Percentiles rank a stretch among this genome's conserved stretches.
These are phyloP conservation scores for Amanita jacksonii DNA, from an alignment of 768 basidiomycete genomes.

Conservation along the genomic window DNA sequence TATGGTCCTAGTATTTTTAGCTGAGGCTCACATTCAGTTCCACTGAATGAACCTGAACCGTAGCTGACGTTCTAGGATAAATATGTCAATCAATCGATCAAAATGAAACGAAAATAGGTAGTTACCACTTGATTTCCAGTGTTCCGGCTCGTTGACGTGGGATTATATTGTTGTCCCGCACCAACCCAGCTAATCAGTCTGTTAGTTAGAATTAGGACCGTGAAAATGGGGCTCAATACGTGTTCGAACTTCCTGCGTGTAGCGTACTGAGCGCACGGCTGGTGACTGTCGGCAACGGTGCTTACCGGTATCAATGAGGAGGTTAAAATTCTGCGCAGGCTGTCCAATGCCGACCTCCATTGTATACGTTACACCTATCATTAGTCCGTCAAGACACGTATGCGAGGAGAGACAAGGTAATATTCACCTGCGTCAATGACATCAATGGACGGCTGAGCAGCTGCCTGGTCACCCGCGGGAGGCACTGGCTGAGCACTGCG, in stretches of 20 bases:
- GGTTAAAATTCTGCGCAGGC: conserved; percentile 37
- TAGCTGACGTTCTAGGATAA: conserved; percentile 37
- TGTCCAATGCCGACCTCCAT: conserved; percentile 41
- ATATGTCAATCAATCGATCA: conserved; percentile 3
- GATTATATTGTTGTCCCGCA: conserved; percentile 35
- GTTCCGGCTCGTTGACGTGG: conserved; percentile 34
- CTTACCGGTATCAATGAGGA: conserved; percentile 51
- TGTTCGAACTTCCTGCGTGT: conserved; percentile 26
- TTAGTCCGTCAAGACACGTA: not conserved
- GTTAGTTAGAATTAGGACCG: too few species aligned
- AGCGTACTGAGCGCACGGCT: not conserved
- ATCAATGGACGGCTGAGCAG: conserved; percentile 32
- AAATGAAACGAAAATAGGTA: conserved; percentile 1
- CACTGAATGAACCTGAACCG: conserved; percentile 44
- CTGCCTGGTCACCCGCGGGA: conserved; percentile 12
- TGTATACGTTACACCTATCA: conserved; percentile 39
- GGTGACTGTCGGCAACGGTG: not conserved
- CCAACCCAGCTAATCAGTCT: conserved; percentile 44
- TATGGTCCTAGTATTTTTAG: not conserved
- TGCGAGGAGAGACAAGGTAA: not conserved
- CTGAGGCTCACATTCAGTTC: conserved; percentile 36
- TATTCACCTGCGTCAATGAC: conserved; percentile 42
- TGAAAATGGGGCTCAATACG: too few species aligned
- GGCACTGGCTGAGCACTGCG: conserved; percentile 15
- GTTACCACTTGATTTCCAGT: conserved; percentile 24